Conservation (phyloP, 352 stramenopile species). For the Aphanomyces invadans region DNA sequence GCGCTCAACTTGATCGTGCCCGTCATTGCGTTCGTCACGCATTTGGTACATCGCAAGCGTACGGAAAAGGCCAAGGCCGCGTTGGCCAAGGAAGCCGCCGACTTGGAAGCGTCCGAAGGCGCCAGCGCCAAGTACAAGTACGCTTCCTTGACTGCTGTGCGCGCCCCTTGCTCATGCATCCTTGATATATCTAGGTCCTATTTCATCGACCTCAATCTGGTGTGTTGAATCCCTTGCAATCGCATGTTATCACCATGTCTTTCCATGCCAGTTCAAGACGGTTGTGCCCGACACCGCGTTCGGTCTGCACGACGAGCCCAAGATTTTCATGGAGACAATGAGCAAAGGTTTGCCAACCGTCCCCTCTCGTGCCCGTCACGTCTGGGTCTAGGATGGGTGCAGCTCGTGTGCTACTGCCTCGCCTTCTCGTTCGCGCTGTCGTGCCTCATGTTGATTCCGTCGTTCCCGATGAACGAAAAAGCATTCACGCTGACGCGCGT, state of each 20-base stretch:
- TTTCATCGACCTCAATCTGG: slow-evolving; percentile 8
- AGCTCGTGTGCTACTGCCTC: slow-evolving; percentile 21
- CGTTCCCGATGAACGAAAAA: slow-evolving; percentile 4
- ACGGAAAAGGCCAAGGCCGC: slow-evolving; percentile 18
- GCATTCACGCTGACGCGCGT: not conserved
- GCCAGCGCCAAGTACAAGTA: slow-evolving; percentile 10
- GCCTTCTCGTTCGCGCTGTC: not conserved
- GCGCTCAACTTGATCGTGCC: slow-evolving; percentile 24
- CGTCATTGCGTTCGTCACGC: slow-evolving; percentile 5
- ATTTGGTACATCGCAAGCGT: not conserved
- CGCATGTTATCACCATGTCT: not conserved
- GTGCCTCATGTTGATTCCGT: slow-evolving; percentile 6
- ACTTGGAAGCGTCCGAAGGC: slow-evolving; percentile 12
- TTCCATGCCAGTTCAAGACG: slow-evolving; percentile 3
- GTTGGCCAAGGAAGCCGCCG: not conserved
- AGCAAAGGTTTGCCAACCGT: not conserved
- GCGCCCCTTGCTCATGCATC: too few relatives aligned
- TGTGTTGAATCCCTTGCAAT: not conserved
- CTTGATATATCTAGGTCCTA: too few relatives aligned
- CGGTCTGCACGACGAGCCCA: slow-evolving; percentile 13
- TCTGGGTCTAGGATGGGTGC: slow-evolving; percentile 15
- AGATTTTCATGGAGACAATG: slow-evolving; percentile 24
- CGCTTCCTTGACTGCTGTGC: not conserved
- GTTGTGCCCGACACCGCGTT: slow-evolving; percentile 16
- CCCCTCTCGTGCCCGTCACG: not conserved